Base-by-base conservation (phyloP, 352 stramenopile genomes). In the Halophytophthora batemanensis region DNA sequence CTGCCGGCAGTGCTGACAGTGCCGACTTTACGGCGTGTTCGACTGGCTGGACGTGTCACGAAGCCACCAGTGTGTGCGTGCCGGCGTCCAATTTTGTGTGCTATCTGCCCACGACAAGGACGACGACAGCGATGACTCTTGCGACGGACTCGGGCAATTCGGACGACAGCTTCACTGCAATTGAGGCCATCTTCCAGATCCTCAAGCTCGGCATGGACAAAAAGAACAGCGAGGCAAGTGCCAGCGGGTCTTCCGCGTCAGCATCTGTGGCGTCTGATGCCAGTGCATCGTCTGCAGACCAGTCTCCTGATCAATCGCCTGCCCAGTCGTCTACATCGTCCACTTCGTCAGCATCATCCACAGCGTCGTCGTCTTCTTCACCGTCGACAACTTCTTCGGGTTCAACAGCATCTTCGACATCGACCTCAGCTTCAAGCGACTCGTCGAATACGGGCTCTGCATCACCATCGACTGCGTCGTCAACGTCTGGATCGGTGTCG, bases 181-280 rank as follows among this genome's bases (percentile, higher is more conserved):
- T 74, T 21, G 53, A 66, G 28, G 61, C 62, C 15, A 69, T 75
- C n/a, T 72, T 75, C 34, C 50, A 57, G 49, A 71, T 69, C 38
- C 62, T 71, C 17, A 53, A 61, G 25, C 64, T 67, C 34, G 66
- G 41, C 17, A 46, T 53, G 2, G 50, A 45, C 15, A 66, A 45
- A 12, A 21, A 50, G n/a, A 34, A 40, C 6, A 31, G 34, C n/a
- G 12, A 48, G 25, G 42, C 56, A 13, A 35, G 7, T 12, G 6
- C 29, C 29, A 35, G 29, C 29, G 7, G 29, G 6, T 35, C 29
- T 35, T 35, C 29, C 13, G 6, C 29, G 12, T 50, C 42, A 43
- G 34, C 19, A 25, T 55, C 45, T 2, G 19, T 17, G 14, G 37
- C 36, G 1, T 12, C 52, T 17, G 41, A 53, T 4, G 28, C 44